A percentile compares a stretch with the other conserved stretches of the same genome.
phyloP scores from a whole-genome alignment of 2,329 filamentous ascomycete genomes.

The Graphilbum ipis-grandicollis region DNA sequence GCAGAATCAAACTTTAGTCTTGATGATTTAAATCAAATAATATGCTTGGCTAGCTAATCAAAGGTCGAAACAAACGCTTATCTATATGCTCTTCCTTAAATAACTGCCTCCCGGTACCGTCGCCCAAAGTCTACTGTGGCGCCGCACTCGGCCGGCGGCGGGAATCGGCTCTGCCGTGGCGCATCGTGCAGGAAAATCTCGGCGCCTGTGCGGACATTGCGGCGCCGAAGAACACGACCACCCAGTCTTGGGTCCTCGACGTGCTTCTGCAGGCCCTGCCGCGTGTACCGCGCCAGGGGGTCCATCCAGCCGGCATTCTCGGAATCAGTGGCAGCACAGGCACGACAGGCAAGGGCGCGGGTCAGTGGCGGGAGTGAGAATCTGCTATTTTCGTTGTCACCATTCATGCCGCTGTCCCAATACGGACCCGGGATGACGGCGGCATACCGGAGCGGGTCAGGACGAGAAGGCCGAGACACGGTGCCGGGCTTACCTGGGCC shows the following conservation, averaged over 20 bases:
- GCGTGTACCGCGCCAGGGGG: slow-evolving; percentile 7
- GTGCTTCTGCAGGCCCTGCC: slow-evolving; percentile 5
- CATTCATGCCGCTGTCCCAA: slow-evolving; percentile 1
- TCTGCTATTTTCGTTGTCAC: no score
- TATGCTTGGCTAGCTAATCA: no score
- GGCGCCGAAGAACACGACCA: slow-evolving; percentile 6
- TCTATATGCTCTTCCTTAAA: no score
- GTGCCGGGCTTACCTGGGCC: no score
- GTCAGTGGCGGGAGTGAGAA: no score
- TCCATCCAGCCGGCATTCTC: slow-evolving; percentile 8
- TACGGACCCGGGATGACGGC: slow-evolving; percentile 9
- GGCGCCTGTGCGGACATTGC: background rate
- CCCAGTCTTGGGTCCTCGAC: slow-evolving; percentile 5
- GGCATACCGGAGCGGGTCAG: slow-evolving; percentile 7
- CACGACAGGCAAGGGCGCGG: slow-evolving; percentile 7
- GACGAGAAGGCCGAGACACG: slow-evolving; percentile 3
- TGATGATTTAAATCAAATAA: no score
- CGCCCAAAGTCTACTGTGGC: slow-evolving; percentile 7
- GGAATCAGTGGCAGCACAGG: slow-evolving; percentile 6
- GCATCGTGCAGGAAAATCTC: slow-evolving; percentile 6
- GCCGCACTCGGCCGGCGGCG: slow-evolving; percentile 7
- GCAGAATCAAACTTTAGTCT: no score
- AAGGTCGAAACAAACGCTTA: no score
- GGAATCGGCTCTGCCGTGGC: slow-evolving; percentile 4
- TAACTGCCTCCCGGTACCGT: slow-evolving; percentile 3